These are phyloP conservation scores for Quercus tomentella DNA, from an alignment of 331 rosid genomes.

Conservation along the genomic window DNA sequence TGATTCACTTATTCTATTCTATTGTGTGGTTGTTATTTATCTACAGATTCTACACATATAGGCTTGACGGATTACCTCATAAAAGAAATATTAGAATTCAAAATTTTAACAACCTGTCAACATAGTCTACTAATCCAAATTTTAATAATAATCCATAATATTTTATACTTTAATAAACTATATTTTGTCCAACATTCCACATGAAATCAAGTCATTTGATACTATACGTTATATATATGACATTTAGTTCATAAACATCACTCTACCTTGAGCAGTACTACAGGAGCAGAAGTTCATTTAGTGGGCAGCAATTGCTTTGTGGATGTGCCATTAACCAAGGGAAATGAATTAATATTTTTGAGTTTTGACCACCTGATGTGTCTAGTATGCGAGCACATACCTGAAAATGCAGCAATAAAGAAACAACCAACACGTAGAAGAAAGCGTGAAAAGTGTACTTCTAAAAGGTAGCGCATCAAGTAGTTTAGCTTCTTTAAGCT, in stretches of 20 bases:
- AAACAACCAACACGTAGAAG: background rate
- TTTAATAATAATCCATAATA: too few species aligned
- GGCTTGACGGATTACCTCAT: background rate
- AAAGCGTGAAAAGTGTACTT: too few species aligned
- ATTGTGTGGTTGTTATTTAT: background rate
- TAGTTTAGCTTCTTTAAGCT: conserved; percentile 2
- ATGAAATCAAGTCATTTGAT: background rate
- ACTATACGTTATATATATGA: background rate
- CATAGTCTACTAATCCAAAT: too few species aligned
- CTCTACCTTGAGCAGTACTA: background rate
- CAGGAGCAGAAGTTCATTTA: background rate
- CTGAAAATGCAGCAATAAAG: conserved; percentile 8
- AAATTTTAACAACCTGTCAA: too few species aligned
- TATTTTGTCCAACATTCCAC: background rate
- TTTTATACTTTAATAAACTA: too few species aligned
- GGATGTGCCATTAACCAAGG: background rate
- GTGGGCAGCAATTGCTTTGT: background rate
- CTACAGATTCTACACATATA: too few species aligned
- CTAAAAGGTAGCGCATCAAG: background rate
- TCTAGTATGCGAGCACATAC: background rate
- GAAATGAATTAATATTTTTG: background rate
- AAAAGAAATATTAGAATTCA: background rate
- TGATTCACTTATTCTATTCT: background rate
- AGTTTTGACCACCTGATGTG: background rate
- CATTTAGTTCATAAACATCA: background rate